These are phyloP conservation scores for Colletotrichum abscissum DNA, from an alignment of 2,329 filamentous ascomycete genomes.

Conservation along the genomic window DNA sequence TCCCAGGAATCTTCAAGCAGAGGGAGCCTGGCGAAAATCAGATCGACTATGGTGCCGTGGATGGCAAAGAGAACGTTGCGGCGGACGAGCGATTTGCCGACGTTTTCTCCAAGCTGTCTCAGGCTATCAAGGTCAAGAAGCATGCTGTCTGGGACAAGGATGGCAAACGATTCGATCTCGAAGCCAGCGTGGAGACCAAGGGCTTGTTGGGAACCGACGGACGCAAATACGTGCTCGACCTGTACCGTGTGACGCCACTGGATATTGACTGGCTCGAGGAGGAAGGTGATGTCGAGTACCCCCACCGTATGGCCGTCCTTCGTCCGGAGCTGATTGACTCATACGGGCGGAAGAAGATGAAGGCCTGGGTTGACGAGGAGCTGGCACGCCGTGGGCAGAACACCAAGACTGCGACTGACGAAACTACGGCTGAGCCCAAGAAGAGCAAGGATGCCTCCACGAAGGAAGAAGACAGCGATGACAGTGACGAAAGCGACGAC, in stretches of 20 bases:
- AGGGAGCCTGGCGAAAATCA: slow-evolving; percentile 97
- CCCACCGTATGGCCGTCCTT: slow-evolving; percentile 95
- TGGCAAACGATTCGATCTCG: slow-evolving; percentile 86
- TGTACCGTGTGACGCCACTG: slow-evolving; percentile 93
- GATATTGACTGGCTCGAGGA: slow-evolving; percentile 94
- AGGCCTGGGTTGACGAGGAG: slow-evolving; percentile 87
- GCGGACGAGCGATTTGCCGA: slow-evolving; percentile 87
- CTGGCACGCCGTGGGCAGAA: slow-evolving; percentile 70
- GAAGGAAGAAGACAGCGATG: slow-evolving; percentile 41
- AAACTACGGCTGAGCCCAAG: slow-evolving; percentile 43
- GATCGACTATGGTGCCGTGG: slow-evolving; percentile 98
- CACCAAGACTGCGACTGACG: slow-evolving; percentile 47
- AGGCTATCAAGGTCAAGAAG: slow-evolving; percentile 90
- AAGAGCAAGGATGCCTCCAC: slow-evolving; percentile 35
- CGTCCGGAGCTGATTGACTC: slow-evolving; percentile 90
- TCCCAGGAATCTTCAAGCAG: slow-evolving; percentile 99
- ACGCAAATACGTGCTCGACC: slow-evolving; percentile 95
- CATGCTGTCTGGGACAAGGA: slow-evolving; percentile 99
- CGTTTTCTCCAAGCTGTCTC: slow-evolving; percentile 90
- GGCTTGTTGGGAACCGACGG: slow-evolving; percentile 97
- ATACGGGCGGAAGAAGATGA: slow-evolving; percentile 86
- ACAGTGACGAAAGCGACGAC: slow-evolving; percentile 37
- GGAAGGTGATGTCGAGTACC: slow-evolving; percentile 73
- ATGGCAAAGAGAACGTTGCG: slow-evolving; percentile 95
- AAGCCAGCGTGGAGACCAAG: slow-evolving; percentile 97